Evolutionary conservation across 2,329 filamentous ascomycete species (phyloP), one percentile per base, ranked within the genome.

Genomic region (Fusarium falciforme): DNA sequence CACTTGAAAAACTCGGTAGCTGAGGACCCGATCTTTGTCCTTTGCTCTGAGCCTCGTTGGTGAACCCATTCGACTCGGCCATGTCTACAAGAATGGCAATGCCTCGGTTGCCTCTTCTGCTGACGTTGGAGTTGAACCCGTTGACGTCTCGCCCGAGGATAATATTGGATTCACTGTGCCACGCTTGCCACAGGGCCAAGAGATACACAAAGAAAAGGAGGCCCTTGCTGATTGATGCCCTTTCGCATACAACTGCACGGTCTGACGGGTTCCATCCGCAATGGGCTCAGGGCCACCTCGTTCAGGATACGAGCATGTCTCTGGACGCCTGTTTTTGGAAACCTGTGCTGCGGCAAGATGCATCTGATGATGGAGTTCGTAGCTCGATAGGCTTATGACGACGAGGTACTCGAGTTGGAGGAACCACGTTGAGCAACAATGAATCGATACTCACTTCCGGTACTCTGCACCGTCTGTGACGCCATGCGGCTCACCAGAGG

Each of bases 381-480:
- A 27, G 25, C 44, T 49, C 25, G 9, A 49, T 27, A 49, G 44
- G 44, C 44, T 49, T 49, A 49, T 49, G 22, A 49, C 44, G 44
- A 49, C 25, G 22, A 25, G 8, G 44, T 67, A 77, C 68, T 65
- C 55, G 27, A 52, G 40, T 67, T 33, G 44, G 63, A 57, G 52
- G 62, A 44, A 54, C 20, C 31, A 52, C 49, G 31, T 40, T 77
- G 76, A 75, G 69, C 52, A 62, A 74, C 74, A 58, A 60, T 36
- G 42, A 20, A 60, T 71, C 36, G 65, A 27, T 22, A 22, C 29
- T 73, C 44, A 55, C 40, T 72, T 40, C 57, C 17, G 47, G 61
- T 20, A 25, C 16, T 60, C 36, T 65, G 62, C 52, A 61, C 55
- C 40, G 22, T 47, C 40, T 70, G 66, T 77, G 71, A 76, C 36